Evolutionary conservation across 352 stramenopile species (phyloP).

Genomic region (Pythium brachiatum): DNA sequence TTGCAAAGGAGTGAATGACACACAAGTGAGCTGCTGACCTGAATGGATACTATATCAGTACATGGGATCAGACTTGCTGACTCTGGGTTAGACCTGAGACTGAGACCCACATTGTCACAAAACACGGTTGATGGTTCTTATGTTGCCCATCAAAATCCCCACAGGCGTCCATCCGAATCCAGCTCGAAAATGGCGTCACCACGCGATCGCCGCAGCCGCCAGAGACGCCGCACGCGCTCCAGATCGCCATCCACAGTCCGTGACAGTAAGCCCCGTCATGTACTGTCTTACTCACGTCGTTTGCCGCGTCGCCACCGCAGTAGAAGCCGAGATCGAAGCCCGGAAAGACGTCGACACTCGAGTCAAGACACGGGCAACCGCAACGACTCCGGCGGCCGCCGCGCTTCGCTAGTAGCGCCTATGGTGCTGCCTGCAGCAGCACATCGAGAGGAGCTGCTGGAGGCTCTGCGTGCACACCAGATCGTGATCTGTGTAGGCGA

Average conservation of each 20-base stretch:
- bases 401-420: neutral
- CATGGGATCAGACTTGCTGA: neutral
- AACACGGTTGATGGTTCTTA: no score
- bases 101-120: no score
- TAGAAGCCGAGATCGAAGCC: conserved; percentile 4
- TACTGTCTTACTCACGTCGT: neutral
- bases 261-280: neutral
- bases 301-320: neutral
- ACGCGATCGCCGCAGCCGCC: neutral
- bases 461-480: conserved; percentile 41
- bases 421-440: conserved; percentile 32
- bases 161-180: no score
- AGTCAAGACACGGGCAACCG: neutral
- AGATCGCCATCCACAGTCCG: neutral
- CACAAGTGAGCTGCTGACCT: neutral
- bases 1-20: neutral
- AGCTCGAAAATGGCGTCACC: conserved; percentile 1
- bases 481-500: conserved; percentile 89
- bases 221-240: neutral
- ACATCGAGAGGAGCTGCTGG: conserved; percentile 63
- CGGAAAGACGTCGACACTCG: neutral
- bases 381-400: neutral
- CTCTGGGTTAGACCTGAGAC: neutral
- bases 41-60: neutral
- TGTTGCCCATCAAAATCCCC: no score